Base-by-base conservation (phyloP, 2,329 filamentous ascomycete species). In the Calonectria multiphialidica region DNA sequence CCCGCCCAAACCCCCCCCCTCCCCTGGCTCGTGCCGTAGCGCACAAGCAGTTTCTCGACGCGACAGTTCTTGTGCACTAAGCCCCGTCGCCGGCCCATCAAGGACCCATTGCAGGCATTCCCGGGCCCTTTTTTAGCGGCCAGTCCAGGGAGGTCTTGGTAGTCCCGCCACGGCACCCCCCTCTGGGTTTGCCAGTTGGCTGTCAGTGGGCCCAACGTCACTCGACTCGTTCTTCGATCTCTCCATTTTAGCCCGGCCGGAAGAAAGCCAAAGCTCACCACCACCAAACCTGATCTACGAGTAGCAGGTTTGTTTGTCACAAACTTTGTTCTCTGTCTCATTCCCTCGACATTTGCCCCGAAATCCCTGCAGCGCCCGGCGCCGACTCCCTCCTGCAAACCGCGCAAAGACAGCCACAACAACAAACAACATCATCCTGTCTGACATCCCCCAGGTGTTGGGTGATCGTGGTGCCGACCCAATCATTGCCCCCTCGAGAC, bases 201-300 rank as follows among this genome's bases (percentile, higher is more conserved):
- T 55, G 45, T 37, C 45, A 63, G 71, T 71, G 71, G 71, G 33
- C 61, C 70, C 55, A 68, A 68, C 68, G 68, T 73, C 71, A 73
- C 68, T 66, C 66, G 53, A 66, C 66, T 70, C 62, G 40, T 62
- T 47, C 50, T 40, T 67, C 57, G 49, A 42, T 69, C 23, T 42
- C 44, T 47, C 45, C 28, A 57, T 55, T 68, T 66, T 70, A 71
- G 69, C 53, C 62, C 62, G 55, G 47, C 57, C 64, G 30, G 40
- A 71, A 66, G 53, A 62, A 59, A 64, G 64, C 64, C 61, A 71
- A 62, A 40, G 37, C 57, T 67, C 69, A 71, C 69, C 64, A 67
- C 63, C 69, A 63, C 42, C 62, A 66, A 66, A 67, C 64, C 18
- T 55, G 37, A 33, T 64, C 57, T 55, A 71, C 28, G 63, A 50